phyloP scores from a whole-genome alignment of 495 filamentous ascomycete species.

The Hypoxylon crocopeplum region DNA sequence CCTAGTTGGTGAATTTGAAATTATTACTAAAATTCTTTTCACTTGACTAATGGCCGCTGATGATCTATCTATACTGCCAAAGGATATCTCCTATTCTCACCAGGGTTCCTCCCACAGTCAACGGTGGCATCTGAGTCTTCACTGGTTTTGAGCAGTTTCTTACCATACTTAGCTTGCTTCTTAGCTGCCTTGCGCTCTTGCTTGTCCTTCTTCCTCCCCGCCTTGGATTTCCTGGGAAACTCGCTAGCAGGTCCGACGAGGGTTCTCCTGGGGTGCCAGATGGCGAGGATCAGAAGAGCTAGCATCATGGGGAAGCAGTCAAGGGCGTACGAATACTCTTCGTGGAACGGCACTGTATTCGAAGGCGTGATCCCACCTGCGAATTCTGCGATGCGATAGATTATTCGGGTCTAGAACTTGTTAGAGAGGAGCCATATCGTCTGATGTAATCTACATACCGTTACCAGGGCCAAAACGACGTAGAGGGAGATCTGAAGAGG shows the following conservation, averaged over 20 bases:
- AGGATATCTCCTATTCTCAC: too few species aligned
- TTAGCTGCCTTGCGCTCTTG: too few species aligned
- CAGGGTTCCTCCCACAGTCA: too few species aligned
- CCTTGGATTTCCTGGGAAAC: too few species aligned
- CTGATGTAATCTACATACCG: slow-evolving; percentile 44
- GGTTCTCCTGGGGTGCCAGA: slow-evolving; percentile 61
- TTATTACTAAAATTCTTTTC: too few species aligned
- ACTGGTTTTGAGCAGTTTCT: too few species aligned
- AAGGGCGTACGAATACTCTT: slow-evolving; percentile 61
- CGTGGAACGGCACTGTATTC: slow-evolving; percentile 58
- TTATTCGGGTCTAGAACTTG: slow-evolving; percentile 53
- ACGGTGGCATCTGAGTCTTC: too few species aligned
- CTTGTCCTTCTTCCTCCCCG: too few species aligned
- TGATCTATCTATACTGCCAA: too few species aligned
- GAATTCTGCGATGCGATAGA: slow-evolving; percentile 67
- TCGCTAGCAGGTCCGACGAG: slow-evolving; percentile 54
- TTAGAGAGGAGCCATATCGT: background rate
- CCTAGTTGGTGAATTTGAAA: too few species aligned
- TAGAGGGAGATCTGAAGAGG: slow-evolving; percentile 62
- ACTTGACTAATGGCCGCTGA: too few species aligned
- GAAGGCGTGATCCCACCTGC: slow-evolving; percentile 42
- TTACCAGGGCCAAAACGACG: slow-evolving; percentile 56
- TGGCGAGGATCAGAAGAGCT: slow-evolving; percentile 49
- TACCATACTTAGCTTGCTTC: too few species aligned
- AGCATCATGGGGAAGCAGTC: slow-evolving; percentile 66